Base-by-base conservation (phyloP, 306 rosid genomes). In the Prunus fruticosa region DNA sequence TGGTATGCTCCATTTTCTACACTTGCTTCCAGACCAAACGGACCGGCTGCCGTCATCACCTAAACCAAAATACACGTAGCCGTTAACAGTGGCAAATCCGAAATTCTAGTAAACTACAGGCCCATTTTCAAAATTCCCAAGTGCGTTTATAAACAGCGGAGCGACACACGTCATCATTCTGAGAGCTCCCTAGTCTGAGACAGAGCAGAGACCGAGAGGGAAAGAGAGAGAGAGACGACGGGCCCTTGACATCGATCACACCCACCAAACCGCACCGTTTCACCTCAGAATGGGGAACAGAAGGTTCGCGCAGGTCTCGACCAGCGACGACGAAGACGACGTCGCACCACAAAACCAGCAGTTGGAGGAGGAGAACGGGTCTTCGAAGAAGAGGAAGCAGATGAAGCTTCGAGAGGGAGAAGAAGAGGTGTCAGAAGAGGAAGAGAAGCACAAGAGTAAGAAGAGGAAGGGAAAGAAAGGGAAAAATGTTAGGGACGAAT, bases 271-370 rank as follows among this genome's bases (percentile, higher is more conserved):
- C 78, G 74, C 28, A 41, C 49, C 68, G 80, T 18, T 54, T 54
- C 6, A 6, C 62, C 30, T 47, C 6, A 30, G 47, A 27, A 92
- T 95, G 99, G 88, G 93, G 56, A 89, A 90, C 77, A 82, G 97
- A 3, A 90, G 99, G 71, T 88, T 92, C 66, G 81, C 86, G 34
- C 96, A 77, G 84, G 85, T 92, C 23, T 76, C 93, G 27, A 86
- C 91, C 46, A 92, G 97, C 86, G 96, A 89, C 49, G 95, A 95
- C 5, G 97, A 92, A 4, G 93, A 85, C 19, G 83, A 69, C 27
- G 7, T 53, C 16, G 56, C 74, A 2, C 89, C 79, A 22, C 82
- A 46, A 18, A 84, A 46, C 19, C 77, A 79, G 25, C 66, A 64
- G 30, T 47, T 74, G 25, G 58, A 69, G 38, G 79, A 71, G 76